A percentile compares a stretch with the other conserved stretches of the same genome.
Evolutionary conservation across 148 eudicot species (phyloP).

Genomic region (Chenopodium album): DNA sequence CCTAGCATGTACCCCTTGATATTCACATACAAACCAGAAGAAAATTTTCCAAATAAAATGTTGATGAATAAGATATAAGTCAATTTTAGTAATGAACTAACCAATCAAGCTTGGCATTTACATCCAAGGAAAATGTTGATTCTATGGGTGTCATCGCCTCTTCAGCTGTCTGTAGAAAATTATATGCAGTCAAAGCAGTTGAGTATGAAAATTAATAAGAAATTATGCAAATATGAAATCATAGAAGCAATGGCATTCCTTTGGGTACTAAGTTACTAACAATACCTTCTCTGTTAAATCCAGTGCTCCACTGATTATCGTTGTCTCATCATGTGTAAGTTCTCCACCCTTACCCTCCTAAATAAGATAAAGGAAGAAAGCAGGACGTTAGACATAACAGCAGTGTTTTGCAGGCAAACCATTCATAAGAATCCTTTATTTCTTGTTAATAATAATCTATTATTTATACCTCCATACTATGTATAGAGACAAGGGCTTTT

Average conservation of each 20-base stretch:
- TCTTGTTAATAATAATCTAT: not conserved
- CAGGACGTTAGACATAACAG: not conserved
- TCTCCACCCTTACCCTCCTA: constrained; percentile 58
- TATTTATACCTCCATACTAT: constrained; percentile 79
- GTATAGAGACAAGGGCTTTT: constrained; percentile 93
- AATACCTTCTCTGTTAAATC: constrained; percentile 49
- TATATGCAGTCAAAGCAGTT: not conserved
- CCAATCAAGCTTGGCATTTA: constrained; percentile 91
- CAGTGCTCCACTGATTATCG: constrained; percentile 50
- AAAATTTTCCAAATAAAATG: not conserved
- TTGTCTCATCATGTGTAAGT: constrained; percentile 49
- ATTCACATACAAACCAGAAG: not conserved
- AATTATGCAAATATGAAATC: not conserved
- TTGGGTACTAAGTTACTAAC: not conserved
- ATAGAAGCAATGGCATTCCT: not conserved
- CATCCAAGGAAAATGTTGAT: constrained; percentile 93
- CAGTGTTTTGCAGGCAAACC: not conserved
- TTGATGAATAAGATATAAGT: not conserved
- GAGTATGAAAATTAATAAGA: not conserved
- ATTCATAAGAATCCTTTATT: not conserved
- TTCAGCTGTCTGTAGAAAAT: constrained; percentile 71
- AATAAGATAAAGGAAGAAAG: constrained; percentile 10
- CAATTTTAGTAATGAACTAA: constrained; percentile 30
- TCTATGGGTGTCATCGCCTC: constrained; percentile 99
- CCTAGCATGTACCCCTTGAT: not conserved